Base-by-base conservation (phyloP, 208 protist species). In the Leishmania gerbilli region DNA sequence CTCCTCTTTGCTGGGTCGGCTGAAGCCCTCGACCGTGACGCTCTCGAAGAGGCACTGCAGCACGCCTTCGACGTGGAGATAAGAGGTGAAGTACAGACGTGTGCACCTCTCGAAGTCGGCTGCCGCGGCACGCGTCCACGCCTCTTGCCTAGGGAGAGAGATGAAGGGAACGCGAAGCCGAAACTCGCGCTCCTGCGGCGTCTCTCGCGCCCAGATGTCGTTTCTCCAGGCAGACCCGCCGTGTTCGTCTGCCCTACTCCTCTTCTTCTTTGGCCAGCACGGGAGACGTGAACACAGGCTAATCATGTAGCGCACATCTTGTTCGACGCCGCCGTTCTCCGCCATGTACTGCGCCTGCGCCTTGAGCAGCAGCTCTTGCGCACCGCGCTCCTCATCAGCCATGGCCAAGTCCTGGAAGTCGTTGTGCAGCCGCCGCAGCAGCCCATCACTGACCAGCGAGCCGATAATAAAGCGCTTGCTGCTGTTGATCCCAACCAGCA, bases 391-490 rank as follows among this genome's bases (percentile, higher is more conserved):
- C 84, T 86, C 88, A 49, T 92, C 88, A 64, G 79, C 60, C 40
- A 45, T 31, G 42, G 88, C 86, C 56, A 92, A 62, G 11, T 92
- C 86, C 9, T 69, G 78, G 62, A 86, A 88, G 84, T 92, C 88
- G 24, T 67, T 34, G 76, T 88, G 72, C 55, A 92, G 75, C 8
- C 86, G 79, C 15, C 71, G 74, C 37, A 92, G 88, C 45, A 92
- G 77, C 31, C 55, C 69, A 31, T 83, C 84, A 47, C 88, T 90
- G 21, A 92, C 88, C 3, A 92, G 79, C 5, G 88, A 89, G 58
- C 88, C 88, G 68, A 92, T 90, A 42, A 92, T 90, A 75, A 92
- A 92, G 74, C 88, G 88, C 71, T 88, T 89, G 82, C 88, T 92
- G 76, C 88, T 92, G 87, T 92, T 92, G 2, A 92, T 81, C 37